A percentile compares a stretch with the other conserved stretches of the same genome.
Conservation (phyloP, 75 land plant species). For the Sequoiadendron giganteum region DNA sequence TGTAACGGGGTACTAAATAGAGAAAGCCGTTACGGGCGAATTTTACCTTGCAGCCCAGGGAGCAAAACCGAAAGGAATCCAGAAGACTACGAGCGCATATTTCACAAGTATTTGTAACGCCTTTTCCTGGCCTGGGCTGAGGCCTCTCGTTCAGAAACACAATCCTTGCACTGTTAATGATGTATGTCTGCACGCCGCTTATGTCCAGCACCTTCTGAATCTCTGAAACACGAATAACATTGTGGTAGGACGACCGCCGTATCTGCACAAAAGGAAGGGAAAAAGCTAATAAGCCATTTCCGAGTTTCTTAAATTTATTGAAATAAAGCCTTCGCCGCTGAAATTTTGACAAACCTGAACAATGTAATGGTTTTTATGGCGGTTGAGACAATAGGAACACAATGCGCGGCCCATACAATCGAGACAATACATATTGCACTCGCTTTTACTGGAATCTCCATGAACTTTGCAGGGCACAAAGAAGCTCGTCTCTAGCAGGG, state of each 20-base stretch:
- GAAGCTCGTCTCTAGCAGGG: conserved; percentile 56
- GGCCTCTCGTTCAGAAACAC: conserved; percentile 90
- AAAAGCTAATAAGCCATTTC: not conserved
- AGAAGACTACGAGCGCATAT: conserved; percentile 86
- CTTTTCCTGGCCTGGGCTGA: conserved; percentile 87
- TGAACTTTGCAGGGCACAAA: conserved; percentile 69
- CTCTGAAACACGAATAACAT: conserved; percentile 84
- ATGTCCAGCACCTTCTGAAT: conserved; percentile 87
- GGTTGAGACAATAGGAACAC: conserved; percentile 58
- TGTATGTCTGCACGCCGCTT: conserved; percentile 75
- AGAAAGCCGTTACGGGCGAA: not conserved
- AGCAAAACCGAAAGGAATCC: conserved; percentile 81
- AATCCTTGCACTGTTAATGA: conserved; percentile 86
- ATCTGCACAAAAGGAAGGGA: conserved; percentile 44
- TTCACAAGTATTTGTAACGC: conserved; percentile 82
- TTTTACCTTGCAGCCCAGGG: conserved; percentile 90
- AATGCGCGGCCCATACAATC: conserved; percentile 74
- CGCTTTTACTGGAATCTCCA: conserved; percentile 64
- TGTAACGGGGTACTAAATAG: not conserved
- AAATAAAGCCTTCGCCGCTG: not conserved
- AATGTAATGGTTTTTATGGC: conserved; percentile 66
- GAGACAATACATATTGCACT: conserved; percentile 83
- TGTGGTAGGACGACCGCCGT: conserved; percentile 90
- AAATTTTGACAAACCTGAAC: conserved; percentile 54
- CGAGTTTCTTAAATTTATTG: not conserved